Conservation (phyloP, 2,329 filamentous ascomycete species). For the Cercospora sesami region DNA sequence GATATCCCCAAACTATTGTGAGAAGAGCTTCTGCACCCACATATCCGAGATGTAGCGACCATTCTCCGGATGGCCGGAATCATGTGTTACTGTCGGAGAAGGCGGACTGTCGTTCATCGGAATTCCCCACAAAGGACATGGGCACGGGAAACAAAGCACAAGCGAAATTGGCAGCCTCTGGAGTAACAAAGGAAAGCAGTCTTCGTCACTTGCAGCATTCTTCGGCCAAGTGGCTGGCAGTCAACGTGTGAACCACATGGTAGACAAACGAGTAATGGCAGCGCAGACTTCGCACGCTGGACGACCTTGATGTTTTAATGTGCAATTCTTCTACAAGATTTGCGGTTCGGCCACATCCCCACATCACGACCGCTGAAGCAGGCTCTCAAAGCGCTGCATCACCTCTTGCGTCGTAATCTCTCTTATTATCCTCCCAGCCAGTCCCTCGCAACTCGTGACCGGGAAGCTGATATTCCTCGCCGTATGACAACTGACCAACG, state of each 20-base stretch:
- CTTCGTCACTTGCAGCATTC: not conserved
- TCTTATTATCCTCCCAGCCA: not conserved
- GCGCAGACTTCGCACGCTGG: not conserved
- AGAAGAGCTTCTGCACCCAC: not conserved
- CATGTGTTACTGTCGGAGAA: not conserved
- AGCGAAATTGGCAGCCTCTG: not conserved
- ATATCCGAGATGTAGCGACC: not conserved
- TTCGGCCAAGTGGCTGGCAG: not conserved
- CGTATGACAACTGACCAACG: not conserved
- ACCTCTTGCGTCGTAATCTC: not conserved
- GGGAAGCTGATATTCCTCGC: constrained; percentile 5
- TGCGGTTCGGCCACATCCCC: not conserved
- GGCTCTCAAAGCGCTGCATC: not conserved
- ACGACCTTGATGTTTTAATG: not conserved
- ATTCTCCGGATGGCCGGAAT: not conserved
- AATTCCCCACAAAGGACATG: not conserved
- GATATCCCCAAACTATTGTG: not conserved
- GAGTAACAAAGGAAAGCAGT: not conserved
- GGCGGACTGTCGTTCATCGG: not conserved
- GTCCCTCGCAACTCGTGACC: not conserved
- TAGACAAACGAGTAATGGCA: not conserved
- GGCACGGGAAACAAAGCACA: not conserved
- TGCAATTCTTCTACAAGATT: not conserved
- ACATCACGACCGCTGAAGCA: not conserved
- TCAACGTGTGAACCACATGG: not conserved